phyloP scores from a whole-genome alignment of 169 alveolate species.

The Blepharisma undulans region DNA sequence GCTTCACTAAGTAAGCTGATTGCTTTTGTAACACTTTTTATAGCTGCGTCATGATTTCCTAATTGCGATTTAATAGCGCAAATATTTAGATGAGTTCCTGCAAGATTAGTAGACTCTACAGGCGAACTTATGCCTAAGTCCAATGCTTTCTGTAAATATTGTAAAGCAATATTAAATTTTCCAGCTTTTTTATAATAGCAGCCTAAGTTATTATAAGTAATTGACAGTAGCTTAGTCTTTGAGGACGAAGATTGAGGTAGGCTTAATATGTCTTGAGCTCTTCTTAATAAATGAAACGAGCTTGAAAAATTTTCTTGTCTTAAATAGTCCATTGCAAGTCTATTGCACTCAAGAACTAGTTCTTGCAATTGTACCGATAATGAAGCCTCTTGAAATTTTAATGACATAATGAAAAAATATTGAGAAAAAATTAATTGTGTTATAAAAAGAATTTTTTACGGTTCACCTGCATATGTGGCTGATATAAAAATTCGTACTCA shows the following conservation, averaged over 20 bases:
- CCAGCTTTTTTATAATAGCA: slow-evolving; percentile 68
- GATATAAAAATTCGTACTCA: slow-evolving; percentile 88
- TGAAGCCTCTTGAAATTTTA: background rate
- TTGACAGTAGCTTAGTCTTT: background rate
- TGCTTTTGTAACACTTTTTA: slow-evolving; percentile 61
- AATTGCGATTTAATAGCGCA: slow-evolving; percentile 80
- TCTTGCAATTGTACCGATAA: background rate
- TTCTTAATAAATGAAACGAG: background rate
- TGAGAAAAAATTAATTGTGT: background rate
- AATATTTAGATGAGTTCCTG: slow-evolving; percentile 82
- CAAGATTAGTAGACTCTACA: slow-evolving; percentile 57
- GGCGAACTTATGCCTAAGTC: slow-evolving; percentile 52
- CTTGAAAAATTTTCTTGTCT: background rate
- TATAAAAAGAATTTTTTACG: slow-evolving; percentile 88
- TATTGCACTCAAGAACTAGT: background rate
- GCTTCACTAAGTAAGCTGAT: slow-evolving; percentile 12
- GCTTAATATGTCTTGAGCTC: background rate
- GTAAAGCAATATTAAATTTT: slow-evolving; percentile 60
- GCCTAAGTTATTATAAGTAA: slow-evolving; percentile 74
- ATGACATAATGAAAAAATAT: background rate
- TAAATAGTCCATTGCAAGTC: background rate
- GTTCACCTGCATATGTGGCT: slow-evolving; percentile 93
- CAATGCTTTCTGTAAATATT: slow-evolving; percentile 66
- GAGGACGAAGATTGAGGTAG: background rate
- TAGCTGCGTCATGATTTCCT: slow-evolving; percentile 74